Conservation (phyloP, 345 rosid species). For the Barbarea vulgaris region DNA sequence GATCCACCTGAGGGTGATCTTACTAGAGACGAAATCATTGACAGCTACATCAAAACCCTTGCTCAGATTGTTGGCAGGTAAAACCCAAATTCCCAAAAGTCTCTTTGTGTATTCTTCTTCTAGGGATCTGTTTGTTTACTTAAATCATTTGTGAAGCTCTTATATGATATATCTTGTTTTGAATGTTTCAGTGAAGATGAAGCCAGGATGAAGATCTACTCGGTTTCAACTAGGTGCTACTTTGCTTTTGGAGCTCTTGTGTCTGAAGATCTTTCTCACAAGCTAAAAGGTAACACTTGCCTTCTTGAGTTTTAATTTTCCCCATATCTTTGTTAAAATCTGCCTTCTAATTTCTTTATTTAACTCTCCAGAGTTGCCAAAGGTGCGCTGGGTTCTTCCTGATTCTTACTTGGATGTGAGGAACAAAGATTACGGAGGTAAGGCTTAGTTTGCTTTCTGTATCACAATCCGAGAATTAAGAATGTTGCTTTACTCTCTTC, state of each 20-base stretch:
- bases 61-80: conserved; percentile 80
- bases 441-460: conserved; percentile 7
- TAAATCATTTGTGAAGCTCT: not conserved
- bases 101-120: not conserved
- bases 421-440: conserved; percentile 97
- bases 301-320: not conserved
- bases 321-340: not conserved
- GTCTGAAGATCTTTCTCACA: conserved; percentile 64
- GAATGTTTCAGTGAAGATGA: conserved; percentile 64
- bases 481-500: not conserved
- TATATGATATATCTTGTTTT: conserved; percentile 1
- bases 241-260: conserved; percentile 91
- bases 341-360: not conserved
- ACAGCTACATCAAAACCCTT: conserved; percentile 70
- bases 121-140: not conserved
- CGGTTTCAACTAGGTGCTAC: conserved; percentile 78
- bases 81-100: not conserved
- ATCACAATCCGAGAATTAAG: not conserved
- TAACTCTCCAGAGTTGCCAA: conserved; percentile 58
- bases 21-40: conserved; percentile 88
- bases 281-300: conserved; percentile 64
- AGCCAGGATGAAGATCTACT: conserved; percentile 85
- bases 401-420: conserved; percentile 92
- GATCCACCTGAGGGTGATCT: conserved; percentile 65
- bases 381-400: conserved; percentile 96